Evolutionary conservation across 177 flowering plant species (phyloP).

Genomic region (Vitis hybrid): DNA sequence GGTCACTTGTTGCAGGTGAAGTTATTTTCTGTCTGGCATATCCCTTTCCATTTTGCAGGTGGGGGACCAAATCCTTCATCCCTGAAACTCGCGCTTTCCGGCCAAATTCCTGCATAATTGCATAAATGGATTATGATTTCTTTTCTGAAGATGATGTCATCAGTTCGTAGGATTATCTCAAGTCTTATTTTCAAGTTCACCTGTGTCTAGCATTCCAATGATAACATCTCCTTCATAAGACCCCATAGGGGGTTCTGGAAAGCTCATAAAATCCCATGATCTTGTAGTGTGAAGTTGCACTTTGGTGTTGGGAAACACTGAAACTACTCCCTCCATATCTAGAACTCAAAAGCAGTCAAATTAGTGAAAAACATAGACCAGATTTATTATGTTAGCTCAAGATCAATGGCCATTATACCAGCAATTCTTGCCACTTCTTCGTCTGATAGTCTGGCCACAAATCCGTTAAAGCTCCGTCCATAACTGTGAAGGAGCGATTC

Average conservation of each 20-base stretch:
- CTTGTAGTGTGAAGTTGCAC: background rate
- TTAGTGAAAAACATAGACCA: background rate
- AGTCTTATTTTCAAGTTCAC: background rate
- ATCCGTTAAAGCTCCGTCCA: background rate
- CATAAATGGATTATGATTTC: background rate
- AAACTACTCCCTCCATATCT: background rate
- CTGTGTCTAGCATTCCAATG: background rate
- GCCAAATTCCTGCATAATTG: background rate
- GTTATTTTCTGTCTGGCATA: background rate
- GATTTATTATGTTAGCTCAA: background rate
- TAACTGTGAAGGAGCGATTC: background rate
- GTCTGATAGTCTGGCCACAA: background rate
- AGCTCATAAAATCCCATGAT: conserved; percentile 6
- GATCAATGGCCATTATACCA: background rate
- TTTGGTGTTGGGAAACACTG: background rate
- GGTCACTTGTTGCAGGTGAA: background rate
- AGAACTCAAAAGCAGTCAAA: background rate
- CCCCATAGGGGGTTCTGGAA: background rate
- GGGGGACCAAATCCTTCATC: background rate
- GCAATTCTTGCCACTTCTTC: background rate
- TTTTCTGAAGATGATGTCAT: background rate
- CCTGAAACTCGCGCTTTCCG: background rate
- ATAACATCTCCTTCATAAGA: background rate
- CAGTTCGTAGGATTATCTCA: too few relatives aligned
- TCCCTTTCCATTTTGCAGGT: background rate